Percentiles rank a stretch among this genome's conserved stretches.
These are phyloP conservation scores for Lasiosphaeria miniovina DNA, from an alignment of 495 filamentous ascomycete species.

Conservation along the genomic window DNA sequence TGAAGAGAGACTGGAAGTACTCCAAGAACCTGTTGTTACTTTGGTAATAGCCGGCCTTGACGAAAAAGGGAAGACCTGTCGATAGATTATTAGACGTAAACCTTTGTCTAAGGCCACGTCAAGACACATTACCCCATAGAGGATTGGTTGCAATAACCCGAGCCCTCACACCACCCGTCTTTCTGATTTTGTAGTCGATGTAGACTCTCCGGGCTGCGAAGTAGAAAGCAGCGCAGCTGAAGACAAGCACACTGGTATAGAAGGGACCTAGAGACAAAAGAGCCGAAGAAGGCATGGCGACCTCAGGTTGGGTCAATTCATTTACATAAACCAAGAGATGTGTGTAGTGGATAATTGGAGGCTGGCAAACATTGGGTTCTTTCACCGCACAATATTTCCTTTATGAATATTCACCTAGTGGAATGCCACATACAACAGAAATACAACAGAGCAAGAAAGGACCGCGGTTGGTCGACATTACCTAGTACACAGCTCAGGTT, in stretches of 20 bases:
- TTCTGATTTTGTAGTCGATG: constrained; percentile 22
- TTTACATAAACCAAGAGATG: too few species aligned
- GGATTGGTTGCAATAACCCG: constrained; percentile 25
- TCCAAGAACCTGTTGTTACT: constrained; percentile 35
- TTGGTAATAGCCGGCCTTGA: constrained; percentile 21
- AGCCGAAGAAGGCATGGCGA: constrained; percentile 8
- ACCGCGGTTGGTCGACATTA: too few species aligned
- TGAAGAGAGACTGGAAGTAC: constrained; percentile 29
- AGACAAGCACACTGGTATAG: constrained; percentile 8
- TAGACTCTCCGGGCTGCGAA: constrained; percentile 11
- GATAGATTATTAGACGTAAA: not conserved
- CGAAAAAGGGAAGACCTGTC: constrained; percentile 19
- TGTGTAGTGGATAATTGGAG: too few species aligned
- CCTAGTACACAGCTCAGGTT: too few species aligned
- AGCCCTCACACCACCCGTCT: constrained; percentile 19
- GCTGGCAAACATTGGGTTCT: too few species aligned
- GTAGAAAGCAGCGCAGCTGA: constrained; percentile 13
- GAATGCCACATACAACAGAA: too few species aligned
- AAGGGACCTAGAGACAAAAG: constrained; percentile 6
- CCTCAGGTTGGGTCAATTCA: too few species aligned
- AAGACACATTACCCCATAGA: constrained; percentile 14
- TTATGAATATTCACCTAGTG: too few species aligned
- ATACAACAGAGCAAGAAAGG: too few species aligned
- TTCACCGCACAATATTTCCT: too few species aligned
- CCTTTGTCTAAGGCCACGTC: not conserved